phyloP scores from a whole-genome alignment of 2,329 filamentous ascomycete genomes.

The Xylariaceae sp. region DNA sequence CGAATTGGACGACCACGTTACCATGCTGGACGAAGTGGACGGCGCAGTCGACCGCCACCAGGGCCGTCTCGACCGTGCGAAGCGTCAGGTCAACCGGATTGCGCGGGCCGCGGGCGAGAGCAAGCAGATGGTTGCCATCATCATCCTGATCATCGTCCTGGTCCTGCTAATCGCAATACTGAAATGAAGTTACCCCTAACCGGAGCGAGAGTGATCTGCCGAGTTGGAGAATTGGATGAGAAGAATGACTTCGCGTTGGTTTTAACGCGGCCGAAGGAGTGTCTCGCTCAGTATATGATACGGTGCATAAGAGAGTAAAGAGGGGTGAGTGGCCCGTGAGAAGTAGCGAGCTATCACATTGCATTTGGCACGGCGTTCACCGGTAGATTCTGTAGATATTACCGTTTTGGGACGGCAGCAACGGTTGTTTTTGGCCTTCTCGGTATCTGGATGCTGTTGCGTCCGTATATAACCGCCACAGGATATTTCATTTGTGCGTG shows the following conservation, averaged over 20 bases:
- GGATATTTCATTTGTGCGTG: constrained; percentile 15
- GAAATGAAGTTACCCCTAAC: constrained; percentile 48
- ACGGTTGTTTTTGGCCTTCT: constrained; percentile 8
- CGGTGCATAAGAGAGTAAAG: constrained; percentile 4
- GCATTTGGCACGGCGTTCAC: constrained; percentile 29
- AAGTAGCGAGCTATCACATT: constrained; percentile 15
- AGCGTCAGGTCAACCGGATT: constrained; percentile 66
- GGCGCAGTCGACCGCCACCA: constrained; percentile 76
- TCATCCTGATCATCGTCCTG: constrained; percentile 76
- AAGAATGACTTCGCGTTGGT: neutral
- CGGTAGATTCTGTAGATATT: constrained; percentile 20
- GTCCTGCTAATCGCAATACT: constrained; percentile 77
- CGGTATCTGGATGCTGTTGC: constrained; percentile 10
- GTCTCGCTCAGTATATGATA: neutral
- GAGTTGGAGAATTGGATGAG: neutral
- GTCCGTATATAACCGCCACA: constrained; percentile 12
- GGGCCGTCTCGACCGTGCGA: constrained; percentile 69
- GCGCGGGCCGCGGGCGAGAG: constrained; percentile 74
- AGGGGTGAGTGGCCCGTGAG: neutral
- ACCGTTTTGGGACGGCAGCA: constrained; percentile 12
- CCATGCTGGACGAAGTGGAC: constrained; percentile 86
- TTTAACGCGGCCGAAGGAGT: neutral
- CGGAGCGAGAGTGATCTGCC: neutral
- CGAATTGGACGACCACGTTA: constrained; percentile 86
- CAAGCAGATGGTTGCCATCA: constrained; percentile 78